phyloP scores from a whole-genome alignment of 2,329 filamentous ascomycete genomes.

The Trichoderma arundinaceum region DNA sequence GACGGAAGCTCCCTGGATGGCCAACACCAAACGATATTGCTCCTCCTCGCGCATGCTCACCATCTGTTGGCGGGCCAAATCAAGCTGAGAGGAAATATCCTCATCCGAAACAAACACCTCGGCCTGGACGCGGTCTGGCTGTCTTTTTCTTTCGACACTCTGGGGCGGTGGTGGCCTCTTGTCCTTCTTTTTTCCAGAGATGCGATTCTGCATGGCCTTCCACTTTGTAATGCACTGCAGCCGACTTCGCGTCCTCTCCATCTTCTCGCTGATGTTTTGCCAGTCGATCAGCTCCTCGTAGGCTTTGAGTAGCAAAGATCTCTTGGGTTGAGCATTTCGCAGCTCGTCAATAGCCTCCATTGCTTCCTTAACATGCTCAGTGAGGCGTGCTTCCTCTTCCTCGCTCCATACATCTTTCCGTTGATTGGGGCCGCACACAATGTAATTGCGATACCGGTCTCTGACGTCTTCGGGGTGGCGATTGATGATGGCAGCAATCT shows the following conservation, averaged over 20 bases:
- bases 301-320: conserved; percentile 45
- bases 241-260: conserved; percentile 66
- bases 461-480: conserved; percentile 69
- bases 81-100: conserved; percentile 50
- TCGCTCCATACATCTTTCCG: conserved; percentile 63
- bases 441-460: conserved; percentile 72
- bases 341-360: conserved; percentile 54
- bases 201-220: conserved; percentile 53
- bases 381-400: conserved; percentile 63
- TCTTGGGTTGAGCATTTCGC: conserved; percentile 43
- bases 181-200: conserved; percentile 43
- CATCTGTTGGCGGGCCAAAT: conserved; percentile 51
- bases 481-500: conserved; percentile 66
- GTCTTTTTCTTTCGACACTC: conserved; percentile 7
- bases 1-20: conserved; percentile 51
- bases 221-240: conserved; percentile 74
- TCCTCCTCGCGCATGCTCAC: conserved; percentile 51
- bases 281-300: conserved; percentile 67
- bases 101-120: conserved; percentile 38
- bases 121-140: background rate
- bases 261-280: conserved; percentile 65
- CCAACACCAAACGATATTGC: conserved; percentile 51
- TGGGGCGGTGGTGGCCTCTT: conserved; percentile 4
- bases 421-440: conserved; percentile 61
- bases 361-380: conserved; percentile 58